Evolutionary conservation across 1,284 basidiomycete genomes (phyloP).

Genomic region (Sphaerobolus stellatus): DNA sequence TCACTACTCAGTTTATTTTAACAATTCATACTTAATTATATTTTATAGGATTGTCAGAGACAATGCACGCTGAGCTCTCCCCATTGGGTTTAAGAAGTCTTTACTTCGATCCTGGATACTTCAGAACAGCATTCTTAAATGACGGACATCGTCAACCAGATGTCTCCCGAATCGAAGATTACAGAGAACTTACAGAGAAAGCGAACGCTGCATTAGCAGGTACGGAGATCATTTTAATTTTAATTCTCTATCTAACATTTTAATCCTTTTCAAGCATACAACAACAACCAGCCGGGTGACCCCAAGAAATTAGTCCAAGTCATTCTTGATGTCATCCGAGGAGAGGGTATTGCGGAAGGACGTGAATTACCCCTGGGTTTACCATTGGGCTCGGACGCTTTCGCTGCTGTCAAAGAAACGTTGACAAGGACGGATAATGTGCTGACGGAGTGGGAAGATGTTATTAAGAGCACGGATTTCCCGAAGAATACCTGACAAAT

Average conservation of each 20-base stretch:
- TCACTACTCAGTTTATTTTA: not conserved
- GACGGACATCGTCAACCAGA: constrained; percentile 31
- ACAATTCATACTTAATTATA: not conserved
- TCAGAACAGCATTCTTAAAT: constrained; percentile 40
- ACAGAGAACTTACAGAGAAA: constrained; percentile 30
- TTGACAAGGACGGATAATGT: constrained; percentile 1
- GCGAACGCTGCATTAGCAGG: constrained; percentile 29
- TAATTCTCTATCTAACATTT: not conserved
- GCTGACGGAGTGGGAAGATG: constrained; percentile 16
- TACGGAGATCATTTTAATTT: constrained; percentile 9
- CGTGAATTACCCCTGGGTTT: constrained; percentile 28
- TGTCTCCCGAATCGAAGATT: constrained; percentile 39
- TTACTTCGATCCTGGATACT: constrained; percentile 45
- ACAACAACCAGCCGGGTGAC: constrained; percentile 37
- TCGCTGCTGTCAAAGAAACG: not conserved
- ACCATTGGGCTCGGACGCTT: constrained; percentile 15
- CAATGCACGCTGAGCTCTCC: constrained; percentile 39
- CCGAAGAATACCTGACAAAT: not conserved
- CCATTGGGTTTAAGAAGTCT: constrained; percentile 44
- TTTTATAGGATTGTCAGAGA: constrained; percentile 33
- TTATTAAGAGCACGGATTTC: constrained; percentile 16
- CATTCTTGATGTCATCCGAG: constrained; percentile 34
- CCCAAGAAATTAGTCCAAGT: constrained; percentile 33
- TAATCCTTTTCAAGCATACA: constrained; percentile 22
- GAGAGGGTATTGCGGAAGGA: constrained; percentile 32